These are phyloP conservation scores for Adansonia rubrostipa DNA, from an alignment of 441 rosid genomes.

Conservation along the genomic window DNA sequence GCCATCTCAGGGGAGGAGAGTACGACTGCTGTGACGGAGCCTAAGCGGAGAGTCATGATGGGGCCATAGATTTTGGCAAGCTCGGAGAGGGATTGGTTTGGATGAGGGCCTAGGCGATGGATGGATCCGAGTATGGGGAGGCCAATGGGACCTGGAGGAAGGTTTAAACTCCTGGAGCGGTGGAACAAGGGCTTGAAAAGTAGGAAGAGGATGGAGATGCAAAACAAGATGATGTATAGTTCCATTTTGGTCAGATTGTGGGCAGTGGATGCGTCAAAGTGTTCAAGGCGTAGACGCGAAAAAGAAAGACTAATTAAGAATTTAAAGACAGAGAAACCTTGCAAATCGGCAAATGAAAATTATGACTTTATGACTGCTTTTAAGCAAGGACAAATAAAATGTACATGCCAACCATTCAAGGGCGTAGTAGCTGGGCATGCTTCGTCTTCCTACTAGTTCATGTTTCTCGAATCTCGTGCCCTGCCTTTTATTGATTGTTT, in stretches of 20 bases:
- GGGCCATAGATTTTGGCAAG: constrained; percentile 28
- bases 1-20: constrained; percentile 26
- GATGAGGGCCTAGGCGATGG: constrained; percentile 24
- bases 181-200: constrained; percentile 2
- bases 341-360: neutral
- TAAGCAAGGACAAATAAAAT: neutral
- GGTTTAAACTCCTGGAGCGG: neutral
- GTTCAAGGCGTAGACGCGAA: neutral
- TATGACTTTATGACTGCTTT: neutral
- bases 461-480: neutral
- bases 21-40: constrained; percentile 18
- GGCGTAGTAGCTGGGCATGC: constrained; percentile 1
- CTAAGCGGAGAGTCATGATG: constrained; percentile 28
- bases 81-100: constrained; percentile 22
- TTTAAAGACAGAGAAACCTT: neutral
- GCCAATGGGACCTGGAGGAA: constrained; percentile 26
- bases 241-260: neutral
- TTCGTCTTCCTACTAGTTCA: neutral
- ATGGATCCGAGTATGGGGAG: constrained; percentile 28
- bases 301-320: neutral
- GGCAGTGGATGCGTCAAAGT: neutral
- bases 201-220: constrained; percentile 20
- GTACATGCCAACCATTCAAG: neutral
- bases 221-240: constrained; percentile 7
- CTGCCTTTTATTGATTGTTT: neutral